Evolutionary conservation across 345 rosid species (phyloP), one percentile per base, ranked within the genome.

Genomic region (Citrus mangshanensis): DNA sequence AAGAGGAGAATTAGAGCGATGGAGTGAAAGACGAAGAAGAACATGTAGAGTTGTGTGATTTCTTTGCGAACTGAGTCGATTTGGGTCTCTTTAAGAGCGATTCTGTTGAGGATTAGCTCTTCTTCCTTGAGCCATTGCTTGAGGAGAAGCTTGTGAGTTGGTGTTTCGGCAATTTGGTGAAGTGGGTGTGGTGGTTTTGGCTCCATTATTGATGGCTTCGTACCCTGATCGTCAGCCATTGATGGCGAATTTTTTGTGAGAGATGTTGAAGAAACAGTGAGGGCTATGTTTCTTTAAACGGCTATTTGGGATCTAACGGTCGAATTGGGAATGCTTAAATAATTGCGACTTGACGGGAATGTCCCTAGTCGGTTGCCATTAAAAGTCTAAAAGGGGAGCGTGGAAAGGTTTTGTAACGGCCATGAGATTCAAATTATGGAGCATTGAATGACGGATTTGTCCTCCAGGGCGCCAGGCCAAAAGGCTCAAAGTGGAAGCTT

Each of bases 91-190:
- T 96, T 96, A 72, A 88, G 87, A 1, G 93, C 80, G 77, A 91
- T 74, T 66, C 99, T 86, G 82, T 82, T 86, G 84, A 94, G 89
- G 81, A 91, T 93, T 0, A 96, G 89, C 55, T 96, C 98, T 73
- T 95, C 95, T 76, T 96, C 99, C 80, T 93, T 94, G 65, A 94
- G 88, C 99, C 98, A 94, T 78, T 96, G 98, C 85, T 94, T 94
- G 66, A 96, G 82, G 71, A 96, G 97, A 72, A 96, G 95, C 89
- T 91, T 96, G 90, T 96, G 97, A 42, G 95, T 91, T 28, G 95
- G 95, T 2, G 97, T 92, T 78, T 90, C 94, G 0, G 97, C 97
- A 9, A 96, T 96, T 64, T 94, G 95, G 88, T 93, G 94, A 28
- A 96, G 93, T 60, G 97, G 98, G 89, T 94, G 97, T 0, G 76